phyloP scores from a whole-genome alignment of 139 green algal genomes.

The Tetraselmis chui region DNA sequence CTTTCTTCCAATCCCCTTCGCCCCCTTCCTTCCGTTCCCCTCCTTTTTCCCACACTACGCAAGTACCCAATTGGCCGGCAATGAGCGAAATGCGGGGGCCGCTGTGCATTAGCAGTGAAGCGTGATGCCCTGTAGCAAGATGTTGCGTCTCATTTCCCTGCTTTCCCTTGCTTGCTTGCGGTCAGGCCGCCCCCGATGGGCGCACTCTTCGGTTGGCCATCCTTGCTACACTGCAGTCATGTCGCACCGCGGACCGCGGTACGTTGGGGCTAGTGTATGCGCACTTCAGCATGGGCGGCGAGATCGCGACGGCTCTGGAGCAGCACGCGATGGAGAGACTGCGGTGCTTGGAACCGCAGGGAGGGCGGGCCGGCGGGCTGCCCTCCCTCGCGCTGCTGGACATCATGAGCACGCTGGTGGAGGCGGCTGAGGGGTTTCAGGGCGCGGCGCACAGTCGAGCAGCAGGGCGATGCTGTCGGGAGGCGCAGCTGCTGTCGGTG shows the following conservation, averaged over 20 bases:
- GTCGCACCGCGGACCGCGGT: neutral
- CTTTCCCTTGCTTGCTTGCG: too few species aligned
- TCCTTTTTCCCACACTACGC: too few species aligned
- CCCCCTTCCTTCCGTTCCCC: too few species aligned
- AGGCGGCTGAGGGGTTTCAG: neutral
- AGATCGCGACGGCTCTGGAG: neutral
- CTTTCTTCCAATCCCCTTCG: too few species aligned
- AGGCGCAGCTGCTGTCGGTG: neutral
- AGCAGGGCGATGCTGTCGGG: neutral
- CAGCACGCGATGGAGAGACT: neutral
- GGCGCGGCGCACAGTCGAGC: neutral
- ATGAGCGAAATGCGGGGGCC: too few species aligned
- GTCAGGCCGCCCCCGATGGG: neutral
- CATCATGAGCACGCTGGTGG: neutral
- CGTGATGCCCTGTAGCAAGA: too few species aligned
- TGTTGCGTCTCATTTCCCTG: too few species aligned
- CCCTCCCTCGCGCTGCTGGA: too few species aligned
- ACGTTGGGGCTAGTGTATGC: neutral
- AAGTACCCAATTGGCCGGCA: too few species aligned
- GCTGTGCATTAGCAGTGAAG: too few species aligned
- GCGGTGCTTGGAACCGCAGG: neutral
- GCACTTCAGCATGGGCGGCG: neutral
- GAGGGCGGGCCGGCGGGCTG: too few species aligned
- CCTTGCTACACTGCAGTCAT: neutral
- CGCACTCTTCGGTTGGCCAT: neutral